These are phyloP conservation scores for Collybiopsis confluens DNA, from an alignment of 768 basidiomycete genomes.

Conservation along the genomic window DNA sequence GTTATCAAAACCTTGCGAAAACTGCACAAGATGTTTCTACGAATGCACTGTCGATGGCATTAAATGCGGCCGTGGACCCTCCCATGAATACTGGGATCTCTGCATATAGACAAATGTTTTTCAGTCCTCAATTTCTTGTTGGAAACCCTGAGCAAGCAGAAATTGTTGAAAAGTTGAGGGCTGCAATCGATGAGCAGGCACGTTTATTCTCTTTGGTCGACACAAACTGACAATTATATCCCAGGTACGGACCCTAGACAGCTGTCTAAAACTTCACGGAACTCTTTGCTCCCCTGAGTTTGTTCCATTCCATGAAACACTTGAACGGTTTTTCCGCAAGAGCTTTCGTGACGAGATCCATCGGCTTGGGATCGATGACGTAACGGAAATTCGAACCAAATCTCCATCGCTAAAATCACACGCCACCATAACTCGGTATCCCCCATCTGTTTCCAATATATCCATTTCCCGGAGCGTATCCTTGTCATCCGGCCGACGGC, in stretches of 20 bases:
- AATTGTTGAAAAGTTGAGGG: constrained; percentile 65
- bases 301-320: constrained; percentile 86
- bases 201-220: constrained; percentile 14
- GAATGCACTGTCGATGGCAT: constrained; percentile 77
- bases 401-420: constrained; percentile 33
- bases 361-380: constrained; percentile 56
- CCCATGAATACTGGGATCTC: constrained; percentile 73
- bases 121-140: constrained; percentile 62
- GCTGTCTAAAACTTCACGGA: constrained; percentile 79
- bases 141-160: constrained; percentile 68
- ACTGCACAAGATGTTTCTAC: constrained; percentile 70
- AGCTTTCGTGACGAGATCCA: constrained; percentile 82
- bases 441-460: constrained; percentile 44
- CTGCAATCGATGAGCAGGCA: constrained; percentile 81
- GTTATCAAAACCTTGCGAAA: constrained; percentile 77
- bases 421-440: constrained; percentile 36
- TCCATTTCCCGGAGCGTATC: constrained; percentile 47
- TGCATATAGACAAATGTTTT: constrained; percentile 73
- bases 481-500: constrained; percentile 36
- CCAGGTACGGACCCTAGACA: constrained; percentile 77
- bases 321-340: constrained; percentile 81
- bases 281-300: constrained; percentile 83
- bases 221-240: not conserved
- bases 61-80: constrained; percentile 86
- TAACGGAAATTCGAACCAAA: constrained; percentile 42